Conservation (phyloP, 352 stramenopile genomes). For the Globisporangium spiculum region DNA sequence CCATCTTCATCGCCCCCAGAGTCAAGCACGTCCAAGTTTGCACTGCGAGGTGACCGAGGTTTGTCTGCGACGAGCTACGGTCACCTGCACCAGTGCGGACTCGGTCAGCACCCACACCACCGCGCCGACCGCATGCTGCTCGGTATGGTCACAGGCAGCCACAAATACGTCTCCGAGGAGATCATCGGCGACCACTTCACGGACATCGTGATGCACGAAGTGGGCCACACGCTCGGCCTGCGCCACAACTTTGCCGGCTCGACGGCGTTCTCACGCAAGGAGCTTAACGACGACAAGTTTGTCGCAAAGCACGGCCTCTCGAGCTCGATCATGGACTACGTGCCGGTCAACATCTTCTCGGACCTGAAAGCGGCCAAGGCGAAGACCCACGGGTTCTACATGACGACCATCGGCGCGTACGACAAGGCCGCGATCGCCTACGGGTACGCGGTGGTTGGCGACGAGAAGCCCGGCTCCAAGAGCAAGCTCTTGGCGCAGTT, state of each 20-base stretch:
- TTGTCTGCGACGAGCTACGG: conserved; percentile 8
- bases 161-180: conserved; percentile 42
- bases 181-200: conserved; percentile 67
- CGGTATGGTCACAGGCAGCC: conserved; percentile 28
- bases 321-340: conserved; percentile 86
- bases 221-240: conserved; percentile 84
- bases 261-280: conserved; percentile 37
- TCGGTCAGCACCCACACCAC: conserved; percentile 36
- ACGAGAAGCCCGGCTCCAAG: conserved; percentile 51
- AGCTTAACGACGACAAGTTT: conserved; percentile 58
- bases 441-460: conserved; percentile 53
- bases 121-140: conserved; percentile 40
- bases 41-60: background rate
- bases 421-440: conserved; percentile 86
- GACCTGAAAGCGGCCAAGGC: conserved; percentile 39
- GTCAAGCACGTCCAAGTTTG: background rate
- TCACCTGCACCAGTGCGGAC: conserved; percentile 33
- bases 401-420: conserved; percentile 64
- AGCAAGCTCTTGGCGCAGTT: conserved; percentile 33
- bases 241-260: conserved; percentile 86
- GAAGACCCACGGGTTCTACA: conserved; percentile 61
- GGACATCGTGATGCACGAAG: conserved; percentile 87
- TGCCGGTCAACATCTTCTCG: conserved; percentile 80
- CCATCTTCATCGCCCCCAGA: conserved; percentile 2
- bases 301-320: conserved; percentile 50